These are phyloP conservation scores for Trichophyton benhamiae DNA, from an alignment of 2,329 filamentous ascomycete species.

Conservation along the genomic window DNA sequence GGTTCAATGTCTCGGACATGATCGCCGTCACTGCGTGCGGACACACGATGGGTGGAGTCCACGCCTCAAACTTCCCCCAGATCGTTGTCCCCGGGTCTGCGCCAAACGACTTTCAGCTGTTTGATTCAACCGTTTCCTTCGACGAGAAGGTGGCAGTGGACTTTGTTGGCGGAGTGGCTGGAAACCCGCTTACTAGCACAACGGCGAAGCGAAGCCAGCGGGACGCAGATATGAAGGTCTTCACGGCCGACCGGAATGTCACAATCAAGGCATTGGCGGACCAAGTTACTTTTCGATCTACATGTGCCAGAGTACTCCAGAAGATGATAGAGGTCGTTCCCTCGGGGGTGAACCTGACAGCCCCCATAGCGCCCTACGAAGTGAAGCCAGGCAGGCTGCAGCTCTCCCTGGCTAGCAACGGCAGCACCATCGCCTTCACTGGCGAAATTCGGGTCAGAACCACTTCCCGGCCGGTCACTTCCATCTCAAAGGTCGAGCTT, in stretches of 20 bases:
- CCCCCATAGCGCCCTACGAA: conserved; percentile 10
- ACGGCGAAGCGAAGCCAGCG: conserved; percentile 7
- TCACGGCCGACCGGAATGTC: conserved; percentile 8
- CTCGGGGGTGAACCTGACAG: conserved; percentile 6
- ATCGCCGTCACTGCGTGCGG: conserved; percentile 10
- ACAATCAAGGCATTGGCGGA: conserved; percentile 8
- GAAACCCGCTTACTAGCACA: conserved; percentile 7
- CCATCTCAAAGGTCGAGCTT: conserved; percentile 7
- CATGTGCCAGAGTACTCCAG: conserved; percentile 9
- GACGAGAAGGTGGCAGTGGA: conserved; percentile 11
- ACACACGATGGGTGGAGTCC: conserved; percentile 11
- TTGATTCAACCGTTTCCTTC: conserved; percentile 7
- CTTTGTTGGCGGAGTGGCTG: conserved; percentile 4
- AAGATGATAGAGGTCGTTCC: conserved; percentile 13
- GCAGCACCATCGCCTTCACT: conserved; percentile 7
- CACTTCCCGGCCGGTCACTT: conserved; percentile 4
- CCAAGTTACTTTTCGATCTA: conserved; percentile 4
- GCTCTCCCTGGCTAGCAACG: conserved; percentile 9
- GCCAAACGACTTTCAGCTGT: conserved; percentile 8
- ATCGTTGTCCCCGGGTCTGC: conserved; percentile 6
- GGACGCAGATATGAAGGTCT: conserved; percentile 11
- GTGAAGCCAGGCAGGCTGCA: conserved; percentile 9
- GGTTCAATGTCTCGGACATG: conserved; percentile 11
- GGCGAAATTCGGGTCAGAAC: conserved; percentile 11
- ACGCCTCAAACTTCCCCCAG: conserved; percentile 9